Base-by-base conservation (phyloP, 176 grass and related monocot genomes). In the Cenchrus purpureus region DNA sequence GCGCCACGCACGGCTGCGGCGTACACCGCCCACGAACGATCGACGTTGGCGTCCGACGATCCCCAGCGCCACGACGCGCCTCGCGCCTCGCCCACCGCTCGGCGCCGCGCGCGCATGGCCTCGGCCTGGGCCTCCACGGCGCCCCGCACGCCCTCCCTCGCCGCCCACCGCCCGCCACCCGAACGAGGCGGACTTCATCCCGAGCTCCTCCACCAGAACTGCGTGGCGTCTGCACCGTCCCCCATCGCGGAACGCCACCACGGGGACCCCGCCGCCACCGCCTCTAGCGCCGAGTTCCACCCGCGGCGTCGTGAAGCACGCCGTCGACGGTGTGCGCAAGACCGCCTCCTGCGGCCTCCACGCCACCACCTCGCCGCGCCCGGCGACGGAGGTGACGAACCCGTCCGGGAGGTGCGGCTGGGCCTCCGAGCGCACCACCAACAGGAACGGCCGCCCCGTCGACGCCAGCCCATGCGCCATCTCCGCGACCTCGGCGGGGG, bases 261-360 rank as follows among this genome's bases (percentile, higher is more conserved):
- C 70, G n/a, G 70, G 70, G 19, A 72, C 70, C 17, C 70, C 12
- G 70, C 70, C n/a, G 70, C 45, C 20, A 72, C 12, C 10, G 70
- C 5, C 44, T 45, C 44, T 4, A 45, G 4, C 44, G 44, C 0
- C 6, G 44, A 45, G 44, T 45, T 45, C 44, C 44, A 45, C 44
- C 44, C 44, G 44, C 44, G 44, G 44, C 6, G 44, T 45, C 44
- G 5, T 0, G 44, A 45, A 45, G 3, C 88, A 86, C 0, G 85
- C 90, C 0, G 88, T 95, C 6, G 93, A 61, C 0, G 0, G 68
- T 95, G 93, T 4, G 85, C 79, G 62, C 45, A 95, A n/a, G n/a
- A n/a, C 81, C 31, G 6, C 6, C 11, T 73, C 71, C 46, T 73
- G 48, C 1, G 71, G 71, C 46, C 71, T 52, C 71, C 71, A 73